Base-by-base conservation (phyloP, 208 protist species). In the Wallacemonas sp. region DNA sequence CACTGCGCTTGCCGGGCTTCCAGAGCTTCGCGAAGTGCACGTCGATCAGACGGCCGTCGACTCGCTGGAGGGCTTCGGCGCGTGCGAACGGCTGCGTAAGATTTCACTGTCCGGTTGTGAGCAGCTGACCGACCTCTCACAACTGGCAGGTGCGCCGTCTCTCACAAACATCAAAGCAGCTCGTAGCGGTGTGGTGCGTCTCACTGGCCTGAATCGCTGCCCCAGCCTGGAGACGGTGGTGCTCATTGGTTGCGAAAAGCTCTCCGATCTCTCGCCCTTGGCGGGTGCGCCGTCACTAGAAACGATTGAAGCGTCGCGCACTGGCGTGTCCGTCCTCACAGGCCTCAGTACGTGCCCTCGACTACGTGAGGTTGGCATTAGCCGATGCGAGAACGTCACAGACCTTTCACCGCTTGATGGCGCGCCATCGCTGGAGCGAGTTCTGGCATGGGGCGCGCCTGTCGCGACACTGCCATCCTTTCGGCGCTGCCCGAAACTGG, bases 281-380 rank as follows among this genome's bases (percentile, higher is more conserved):
- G 52, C 52, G 9, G 52, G 52, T 9, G 26, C 52, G 24, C 52
- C 52, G 12, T 5, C 9, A 2, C 32, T 58, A 0, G 52, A 33
- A 29, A 24, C 5, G 8, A 33, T 58, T 11, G 32, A 58, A 0
- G 52, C 52, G 29, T 9, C 9, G 3, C 3, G 9, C 11, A 58
- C 29, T 21, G 52, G 12, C 32, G 30, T 58, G n/a, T 5, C 19
- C 17, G 30, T 26, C 3, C 30, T 58, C 17, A 30, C 26, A 5
- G 52, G 52, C 3, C n/a, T 58, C 16, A 33, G n/a, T 21, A 58
- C 52, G 30, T 58, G 52, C n/a, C 14, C 32, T 17, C 52, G 19
- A 14, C 52, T 58, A 3, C 8, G 14, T 9, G 4, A 4, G 11
- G 14, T 58, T 11, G 19, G 19, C 19, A 11, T 58, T 9, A 12